Base-by-base conservation (phyloP, 768 basidiomycete species). In the Tephrocybe sp. region DNA sequence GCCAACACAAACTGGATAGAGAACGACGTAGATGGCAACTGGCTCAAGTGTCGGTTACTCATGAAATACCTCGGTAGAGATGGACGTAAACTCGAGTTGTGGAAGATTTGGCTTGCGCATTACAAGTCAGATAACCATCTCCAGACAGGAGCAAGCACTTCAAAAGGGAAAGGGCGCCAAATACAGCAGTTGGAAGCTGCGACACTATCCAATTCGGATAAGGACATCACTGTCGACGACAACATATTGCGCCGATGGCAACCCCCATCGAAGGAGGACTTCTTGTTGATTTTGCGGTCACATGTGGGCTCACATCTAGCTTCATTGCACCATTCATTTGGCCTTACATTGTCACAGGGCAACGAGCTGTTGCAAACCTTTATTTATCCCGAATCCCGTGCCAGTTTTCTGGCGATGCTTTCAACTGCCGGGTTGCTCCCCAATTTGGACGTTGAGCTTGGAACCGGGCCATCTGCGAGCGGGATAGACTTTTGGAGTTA, bases 401-500 rank as follows among this genome's bases (percentile, higher is more conserved):
- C 79, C 2, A 74, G 78, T 48, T 84, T 91, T 48, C 56, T 88
- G n/a, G 67, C 75, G 44, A 68, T 89, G 18, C 58, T 90, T 8
- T 69, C 65, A 17, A 68, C 64, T 7, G 78, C 76, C 1, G 79
- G 77, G 4, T 56, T 86, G 3, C 59, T 77, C 18, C 47, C 62
- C 1, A 72, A 71, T 38, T 50, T 76, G 34, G 67, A 72, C 45
- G 49, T 67, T 2, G 62, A 60, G 12, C 52, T 68, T 14, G 67
- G 66, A 7, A 58, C 59, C 17, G 56, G 65, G 12, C 65, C 66
- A 40, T 66, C 69, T n/a, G 62, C 62, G 14, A 65, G 62, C 21
- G 76, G 76, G 48, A 65, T 85, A 10, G 81, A 86, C 55, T 89
- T 88, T 58, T 89, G 84, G 83, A 88, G 86, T 57, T 88, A 88